phyloP scores from a whole-genome alignment of 2,329 filamentous ascomycete genomes.

The Exophiala xenobiotica region DNA sequence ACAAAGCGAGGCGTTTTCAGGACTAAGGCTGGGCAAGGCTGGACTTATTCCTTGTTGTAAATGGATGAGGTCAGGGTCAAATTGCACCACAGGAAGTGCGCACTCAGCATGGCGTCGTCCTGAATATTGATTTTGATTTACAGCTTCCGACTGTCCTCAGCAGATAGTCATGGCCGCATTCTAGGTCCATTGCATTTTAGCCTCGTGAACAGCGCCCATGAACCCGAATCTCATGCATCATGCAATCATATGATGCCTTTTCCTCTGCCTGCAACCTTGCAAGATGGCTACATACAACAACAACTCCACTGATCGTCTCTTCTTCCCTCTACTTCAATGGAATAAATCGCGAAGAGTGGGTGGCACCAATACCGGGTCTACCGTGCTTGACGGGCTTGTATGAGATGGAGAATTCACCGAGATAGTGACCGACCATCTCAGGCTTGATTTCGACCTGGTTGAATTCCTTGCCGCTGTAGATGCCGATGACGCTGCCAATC shows the following conservation, averaged over 20 bases:
- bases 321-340: slow-evolving; percentile 78
- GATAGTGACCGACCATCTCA: slow-evolving; percentile 99
- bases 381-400: slow-evolving; percentile 99
- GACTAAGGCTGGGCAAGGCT: too few relatives aligned
- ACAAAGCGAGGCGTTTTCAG: too few relatives aligned
- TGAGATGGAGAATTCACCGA: slow-evolving; percentile 99
- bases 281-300: not conserved
- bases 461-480: slow-evolving; percentile 99
- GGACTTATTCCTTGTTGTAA: too few relatives aligned
- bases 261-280: not conserved
- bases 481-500: slow-evolving; percentile 97
- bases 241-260: not conserved
- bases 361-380: slow-evolving; percentile 99
- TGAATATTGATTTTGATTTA: not conserved
- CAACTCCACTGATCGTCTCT: not conserved
- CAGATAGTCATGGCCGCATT: not conserved
- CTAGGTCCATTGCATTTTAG: slow-evolving; percentile 1
- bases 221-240: not conserved
- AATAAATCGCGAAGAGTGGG: slow-evolving; percentile 99
- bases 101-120: not conserved
- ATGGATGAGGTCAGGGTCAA: too few relatives aligned
- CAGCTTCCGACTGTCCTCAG: not conserved
- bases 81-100: too few relatives aligned
- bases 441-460: slow-evolving; percentile 99
- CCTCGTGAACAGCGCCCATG: not conserved